Percentiles rank a stretch among this genome's conserved stretches.
Conservation (phyloP, 2,329 filamentous ascomycete genomes). For the Pseudogymnoascus sp. region DNA sequence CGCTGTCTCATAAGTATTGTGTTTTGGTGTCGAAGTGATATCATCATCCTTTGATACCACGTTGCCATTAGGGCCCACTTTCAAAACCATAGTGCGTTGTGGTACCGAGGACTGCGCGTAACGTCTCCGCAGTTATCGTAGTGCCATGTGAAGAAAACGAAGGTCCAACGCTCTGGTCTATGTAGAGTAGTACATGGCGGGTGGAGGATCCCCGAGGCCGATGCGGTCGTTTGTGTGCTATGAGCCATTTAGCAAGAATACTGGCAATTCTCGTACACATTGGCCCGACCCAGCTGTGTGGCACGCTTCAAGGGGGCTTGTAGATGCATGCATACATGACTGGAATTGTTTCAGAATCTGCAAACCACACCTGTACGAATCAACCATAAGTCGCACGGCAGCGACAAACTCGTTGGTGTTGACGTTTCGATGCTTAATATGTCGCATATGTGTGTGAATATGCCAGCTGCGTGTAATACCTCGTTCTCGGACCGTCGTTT, state of each 20-base stretch:
- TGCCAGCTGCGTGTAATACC: background rate
- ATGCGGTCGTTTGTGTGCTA: background rate
- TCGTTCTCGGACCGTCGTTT: background rate
- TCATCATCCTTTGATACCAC: background rate
- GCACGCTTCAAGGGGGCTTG: background rate
- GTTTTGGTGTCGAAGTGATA: background rate
- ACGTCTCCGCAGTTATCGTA: background rate
- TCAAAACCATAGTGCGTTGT: background rate
- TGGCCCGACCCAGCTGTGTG: background rate
- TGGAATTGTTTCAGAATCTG: background rate
- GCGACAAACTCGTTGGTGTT: background rate
- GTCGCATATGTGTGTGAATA: background rate
- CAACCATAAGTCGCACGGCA: background rate
- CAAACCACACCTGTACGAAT: background rate
- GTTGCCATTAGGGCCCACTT: background rate
- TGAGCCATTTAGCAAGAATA: background rate
- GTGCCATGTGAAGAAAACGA: background rate
- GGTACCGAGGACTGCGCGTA: background rate
- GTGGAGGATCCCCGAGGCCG: background rate
- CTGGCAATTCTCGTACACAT: background rate
- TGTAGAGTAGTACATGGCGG: background rate
- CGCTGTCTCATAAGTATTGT: background rate
- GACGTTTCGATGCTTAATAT: background rate
- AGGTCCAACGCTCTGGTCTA: background rate
- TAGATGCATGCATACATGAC: background rate